A percentile compares a stretch with the other conserved stretches of the same genome.
These are phyloP conservation scores for Nicotiana otophora DNA, from an alignment of 257 asterid genomes.

Conservation along the genomic window DNA sequence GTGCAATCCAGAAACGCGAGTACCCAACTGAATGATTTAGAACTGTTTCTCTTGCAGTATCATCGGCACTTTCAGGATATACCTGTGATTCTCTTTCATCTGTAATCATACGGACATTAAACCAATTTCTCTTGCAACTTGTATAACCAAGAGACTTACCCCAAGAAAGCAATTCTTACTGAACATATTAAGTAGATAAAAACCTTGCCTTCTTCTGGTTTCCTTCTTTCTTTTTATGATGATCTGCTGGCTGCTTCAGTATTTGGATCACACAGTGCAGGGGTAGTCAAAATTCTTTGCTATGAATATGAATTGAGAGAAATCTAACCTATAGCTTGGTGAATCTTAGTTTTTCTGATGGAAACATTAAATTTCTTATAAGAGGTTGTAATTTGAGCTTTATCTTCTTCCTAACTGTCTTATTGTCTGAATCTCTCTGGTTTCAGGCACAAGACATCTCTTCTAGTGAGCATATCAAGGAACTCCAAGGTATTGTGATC, in stretches of 20 bases:
- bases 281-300: not conserved
- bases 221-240: not conserved
- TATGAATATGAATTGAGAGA: not conserved
- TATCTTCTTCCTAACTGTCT: not conserved
- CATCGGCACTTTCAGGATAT: not conserved
- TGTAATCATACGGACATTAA: not conserved
- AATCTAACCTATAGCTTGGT: not conserved
- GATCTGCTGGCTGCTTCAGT: not conserved
- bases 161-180: not conserved
- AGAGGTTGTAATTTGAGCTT: not conserved
- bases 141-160: not conserved
- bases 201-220: not conserved
- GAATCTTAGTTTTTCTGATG: not conserved
- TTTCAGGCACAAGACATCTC: conserved; percentile 65
- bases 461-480: conserved; percentile 63
- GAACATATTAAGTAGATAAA: not conserved
- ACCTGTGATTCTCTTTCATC: not conserved
- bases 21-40: not conserved
- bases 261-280: not conserved
- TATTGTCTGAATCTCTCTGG: conserved; percentile 7
- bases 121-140: not conserved
- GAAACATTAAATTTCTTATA: not conserved
- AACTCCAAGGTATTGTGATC: conserved; percentile 61
- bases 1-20: not conserved
- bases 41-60: not conserved